Conservation (phyloP, 2,329 filamentous ascomycete species). For the Geosmithia morbida region DNA sequence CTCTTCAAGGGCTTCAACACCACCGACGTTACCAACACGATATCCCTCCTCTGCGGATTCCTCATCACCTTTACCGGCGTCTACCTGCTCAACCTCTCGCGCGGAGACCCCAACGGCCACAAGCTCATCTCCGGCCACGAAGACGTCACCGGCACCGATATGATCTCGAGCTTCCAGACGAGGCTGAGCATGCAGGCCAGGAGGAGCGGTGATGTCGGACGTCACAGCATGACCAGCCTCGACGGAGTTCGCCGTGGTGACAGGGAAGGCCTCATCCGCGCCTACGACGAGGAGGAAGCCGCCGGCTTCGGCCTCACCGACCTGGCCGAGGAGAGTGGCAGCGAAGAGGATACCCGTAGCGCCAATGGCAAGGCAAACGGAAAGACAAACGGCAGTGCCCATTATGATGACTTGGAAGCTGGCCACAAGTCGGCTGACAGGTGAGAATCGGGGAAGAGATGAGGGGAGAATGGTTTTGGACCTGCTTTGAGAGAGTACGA, state of each 20-base stretch:
- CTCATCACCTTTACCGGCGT: constrained; percentile 91
- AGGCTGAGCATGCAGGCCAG: constrained; percentile 86
- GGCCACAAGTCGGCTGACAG: constrained; percentile 20
- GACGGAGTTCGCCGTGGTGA: constrained; percentile 34
- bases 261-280: constrained; percentile 70
- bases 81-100: constrained; percentile 90
- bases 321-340: constrained; percentile 63
- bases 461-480: constrained; percentile 1
- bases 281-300: constrained; percentile 73
- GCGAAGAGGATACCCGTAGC: constrained; percentile 27
- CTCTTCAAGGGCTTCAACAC: constrained; percentile 96
- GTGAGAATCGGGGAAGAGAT: constrained; percentile 25
- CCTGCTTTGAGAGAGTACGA: constrained; percentile 6
- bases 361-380: constrained; percentile 25
- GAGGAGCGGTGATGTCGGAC: constrained; percentile 52
- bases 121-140: constrained; percentile 46
- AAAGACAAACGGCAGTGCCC: constrained; percentile 16
- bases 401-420: constrained; percentile 25
- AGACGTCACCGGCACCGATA: constrained; percentile 81
- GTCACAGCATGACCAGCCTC: constrained; percentile 49
- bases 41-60: constrained; percentile 86
- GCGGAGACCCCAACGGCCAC: constrained; percentile 73
- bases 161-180: constrained; percentile 77
- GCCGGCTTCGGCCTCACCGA: constrained; percentile 65
- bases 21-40: constrained; percentile 76